Conservation (phyloP, 495 filamentous ascomycete species). For the Penicillium maclennaniae region DNA sequence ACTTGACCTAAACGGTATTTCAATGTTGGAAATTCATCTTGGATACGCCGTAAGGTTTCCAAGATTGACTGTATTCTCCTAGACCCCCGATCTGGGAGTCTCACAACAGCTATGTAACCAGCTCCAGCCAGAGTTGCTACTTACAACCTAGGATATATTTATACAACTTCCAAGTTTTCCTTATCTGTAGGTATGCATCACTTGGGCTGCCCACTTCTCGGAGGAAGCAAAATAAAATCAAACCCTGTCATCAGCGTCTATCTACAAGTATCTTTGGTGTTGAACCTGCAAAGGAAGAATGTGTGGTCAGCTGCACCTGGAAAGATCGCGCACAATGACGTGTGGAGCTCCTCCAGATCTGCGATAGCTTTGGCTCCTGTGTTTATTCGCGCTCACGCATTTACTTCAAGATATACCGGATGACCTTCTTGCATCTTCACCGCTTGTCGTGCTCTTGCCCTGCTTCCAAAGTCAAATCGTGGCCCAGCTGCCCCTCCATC, state of each 20-base stretch:
- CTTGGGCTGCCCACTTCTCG: neutral
- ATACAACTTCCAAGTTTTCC: no score
- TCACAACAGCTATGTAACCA: no score
- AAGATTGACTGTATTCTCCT: no score
- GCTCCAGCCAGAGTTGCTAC: no score
- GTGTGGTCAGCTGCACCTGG: conserved; percentile 4
- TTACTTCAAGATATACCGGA: neutral
- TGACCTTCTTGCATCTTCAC: neutral
- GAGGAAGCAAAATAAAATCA: neutral
- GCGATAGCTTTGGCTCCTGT: conserved; percentile 1
- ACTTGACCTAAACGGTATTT: no score
- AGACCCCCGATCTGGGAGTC: no score
- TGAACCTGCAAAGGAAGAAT: conserved; percentile 1
- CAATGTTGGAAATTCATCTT: no score
- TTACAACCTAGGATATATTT: neutral
- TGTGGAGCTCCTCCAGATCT: conserved; percentile 9
- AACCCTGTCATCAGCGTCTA: neutral
- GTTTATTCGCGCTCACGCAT: neutral
- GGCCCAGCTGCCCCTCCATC: neutral
- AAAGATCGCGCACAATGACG: conserved; percentile 9
- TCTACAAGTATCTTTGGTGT: neutral
- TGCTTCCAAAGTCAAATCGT: neutral
- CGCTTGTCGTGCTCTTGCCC: neutral
- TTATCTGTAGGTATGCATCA: no score
- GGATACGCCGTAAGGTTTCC: no score